Base-by-base conservation (phyloP, 805 yeast species). In the Yarrowia sp. region DNA sequence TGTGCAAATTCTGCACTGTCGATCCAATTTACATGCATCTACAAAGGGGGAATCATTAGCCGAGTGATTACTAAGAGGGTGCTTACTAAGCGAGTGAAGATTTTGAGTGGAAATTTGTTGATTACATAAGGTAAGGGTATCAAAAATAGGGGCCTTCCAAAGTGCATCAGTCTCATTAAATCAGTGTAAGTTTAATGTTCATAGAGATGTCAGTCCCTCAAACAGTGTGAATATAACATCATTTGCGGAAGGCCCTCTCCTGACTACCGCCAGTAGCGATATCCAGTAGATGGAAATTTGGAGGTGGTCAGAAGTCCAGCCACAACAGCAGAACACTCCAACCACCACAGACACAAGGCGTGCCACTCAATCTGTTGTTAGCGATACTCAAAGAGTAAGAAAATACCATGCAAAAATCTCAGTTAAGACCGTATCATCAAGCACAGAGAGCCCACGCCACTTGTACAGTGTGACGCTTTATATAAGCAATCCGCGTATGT, bases 141-240 rank as follows among this genome's bases (percentile, higher is more conserved):
- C 46, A 55, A 9, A 20, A 6, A n/a, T n/a, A n/a, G 20, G 7
- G 44, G 46, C 61, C 46, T 55, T 55, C 61, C 61, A 39, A 39
- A 19, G 15, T 58, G 64, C 64, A 58, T 58, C 64, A 58, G 64
- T 58, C 64, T 58, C 64, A 58, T 58, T 58, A 58, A 58, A 58
- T 58, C 64, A 58, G 64, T 58, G 20, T 42, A 33, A 17, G 34
- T 9, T 58, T 58, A 58, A 58, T 56, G 64, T 58, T 58, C 64
- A 58, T 43, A 30, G 64, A 58, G 64, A 58, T 58, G 64, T 58
- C 64, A 58, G 64, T 58, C 64, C 64, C 64, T 58, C 64, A 58
- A 58, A 58, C 64, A 58, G 64, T 58, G 64, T 58, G 64, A 58
- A 58, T 58, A 58, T 42, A 43, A 43, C 64, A 58, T 58, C 64